A percentile compares a stretch with the other conserved stretches of the same genome.
These are phyloP conservation scores for Polymyxa betae DNA, from an alignment of 208 protist species.

Conservation along the genomic window DNA sequence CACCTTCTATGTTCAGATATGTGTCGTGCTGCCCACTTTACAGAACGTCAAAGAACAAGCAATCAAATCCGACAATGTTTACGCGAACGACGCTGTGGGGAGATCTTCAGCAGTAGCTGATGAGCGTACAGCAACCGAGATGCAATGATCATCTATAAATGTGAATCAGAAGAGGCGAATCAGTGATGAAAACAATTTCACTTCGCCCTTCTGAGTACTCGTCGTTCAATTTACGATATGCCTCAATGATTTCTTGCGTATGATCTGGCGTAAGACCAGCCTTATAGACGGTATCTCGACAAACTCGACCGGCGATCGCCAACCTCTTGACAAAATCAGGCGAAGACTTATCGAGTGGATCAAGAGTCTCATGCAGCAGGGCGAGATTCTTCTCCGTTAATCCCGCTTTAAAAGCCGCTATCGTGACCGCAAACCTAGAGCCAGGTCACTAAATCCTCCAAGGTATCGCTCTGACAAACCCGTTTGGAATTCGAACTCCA, in stretches of 20 bases:
- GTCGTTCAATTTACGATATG: background rate
- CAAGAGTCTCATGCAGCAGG: constrained; percentile 1
- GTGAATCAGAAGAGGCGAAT: background rate
- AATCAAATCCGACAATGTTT: background rate
- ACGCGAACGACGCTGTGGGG: constrained; percentile 66
- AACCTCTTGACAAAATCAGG: constrained; percentile 7
- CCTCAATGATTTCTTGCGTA: background rate
- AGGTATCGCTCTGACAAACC: background rate
- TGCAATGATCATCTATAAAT: background rate
- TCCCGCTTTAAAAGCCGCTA: background rate
- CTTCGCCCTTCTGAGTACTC: background rate
- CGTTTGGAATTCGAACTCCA: constrained; percentile 9
- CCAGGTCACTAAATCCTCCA: background rate
- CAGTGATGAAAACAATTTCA: background rate
- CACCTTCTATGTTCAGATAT: constrained; percentile 65
- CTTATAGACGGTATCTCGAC: background rate
- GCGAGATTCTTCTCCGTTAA: background rate
- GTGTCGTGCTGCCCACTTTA: constrained; percentile 62
- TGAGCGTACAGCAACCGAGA: constrained; percentile 67
- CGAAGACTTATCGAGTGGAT: constrained; percentile 12
- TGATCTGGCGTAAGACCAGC: background rate
- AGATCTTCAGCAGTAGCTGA: constrained; percentile 71
- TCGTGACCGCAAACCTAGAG: background rate
- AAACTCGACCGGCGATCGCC: background rate
- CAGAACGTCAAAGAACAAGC: background rate